Conservation (phyloP, 2,329 filamentous ascomycete genomes). For the Aureobasidium sp. region DNA sequence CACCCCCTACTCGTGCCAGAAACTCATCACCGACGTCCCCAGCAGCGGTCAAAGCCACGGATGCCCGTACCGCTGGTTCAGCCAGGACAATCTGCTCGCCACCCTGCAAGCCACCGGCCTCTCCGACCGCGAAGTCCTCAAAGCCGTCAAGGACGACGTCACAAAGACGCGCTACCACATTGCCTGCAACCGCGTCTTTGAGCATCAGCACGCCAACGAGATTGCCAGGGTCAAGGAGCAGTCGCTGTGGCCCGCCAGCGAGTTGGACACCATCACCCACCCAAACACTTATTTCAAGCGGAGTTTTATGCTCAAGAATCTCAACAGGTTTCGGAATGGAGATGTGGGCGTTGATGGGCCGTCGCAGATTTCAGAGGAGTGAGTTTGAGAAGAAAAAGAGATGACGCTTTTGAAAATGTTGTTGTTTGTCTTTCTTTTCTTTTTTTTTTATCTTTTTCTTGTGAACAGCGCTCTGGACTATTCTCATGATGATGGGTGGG, state of each 20-base stretch:
- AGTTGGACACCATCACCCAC: conserved; percentile 92
- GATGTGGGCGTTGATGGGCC: conserved; percentile 31
- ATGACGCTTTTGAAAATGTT: not conserved
- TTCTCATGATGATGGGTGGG: no score
- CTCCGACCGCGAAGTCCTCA: conserved; percentile 66
- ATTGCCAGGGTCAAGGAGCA: conserved; percentile 46
- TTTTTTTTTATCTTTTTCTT: no score
- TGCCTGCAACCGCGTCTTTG: conserved; percentile 94
- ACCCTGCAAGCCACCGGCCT: conserved; percentile 75
- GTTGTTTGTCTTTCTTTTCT: not conserved
- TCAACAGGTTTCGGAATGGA: conserved; percentile 44
- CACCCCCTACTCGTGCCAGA: conserved; percentile 88
- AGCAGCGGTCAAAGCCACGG: conserved; percentile 85
- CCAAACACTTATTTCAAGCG: conserved; percentile 98
- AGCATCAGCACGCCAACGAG: conserved; percentile 65
- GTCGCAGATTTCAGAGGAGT: not conserved
- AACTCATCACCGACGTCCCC: conserved; percentile 82
- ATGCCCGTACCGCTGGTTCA: conserved; percentile 94
- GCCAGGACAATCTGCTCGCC: conserved; percentile 71
- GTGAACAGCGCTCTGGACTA: no score
- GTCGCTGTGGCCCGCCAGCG: conserved; percentile 48
- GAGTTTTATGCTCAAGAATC: conserved; percentile 79
- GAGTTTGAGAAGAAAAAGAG: no score
- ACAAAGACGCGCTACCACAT: conserved; percentile 85
- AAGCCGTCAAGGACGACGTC: conserved; percentile 81